These are phyloP conservation scores for Hibiscus syriacus DNA, from an alignment of 345 rosid genomes.

Conservation along the genomic window DNA sequence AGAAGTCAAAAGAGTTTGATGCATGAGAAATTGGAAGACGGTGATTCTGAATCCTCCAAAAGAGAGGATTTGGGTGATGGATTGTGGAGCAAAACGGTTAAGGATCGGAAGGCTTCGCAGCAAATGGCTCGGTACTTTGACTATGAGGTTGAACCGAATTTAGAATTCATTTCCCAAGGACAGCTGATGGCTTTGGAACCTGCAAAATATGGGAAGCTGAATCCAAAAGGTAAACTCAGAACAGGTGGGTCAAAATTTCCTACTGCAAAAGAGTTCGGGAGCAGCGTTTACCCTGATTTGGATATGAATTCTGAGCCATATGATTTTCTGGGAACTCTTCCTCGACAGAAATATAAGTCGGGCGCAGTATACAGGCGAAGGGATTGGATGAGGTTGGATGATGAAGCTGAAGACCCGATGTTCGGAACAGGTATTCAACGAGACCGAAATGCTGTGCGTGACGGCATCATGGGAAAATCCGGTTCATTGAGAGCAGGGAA, in stretches of 20 bases:
- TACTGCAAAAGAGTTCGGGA: no score
- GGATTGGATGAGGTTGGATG: no score
- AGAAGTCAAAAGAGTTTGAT: no score
- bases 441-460: conserved; percentile 31
- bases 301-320: no score
- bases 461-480: conserved; percentile 30
- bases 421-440: no score
- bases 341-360: conserved; percentile 40
- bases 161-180: no score
- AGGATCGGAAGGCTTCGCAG: conserved; percentile 42
- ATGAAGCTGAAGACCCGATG: no score
- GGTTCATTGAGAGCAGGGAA: no score
- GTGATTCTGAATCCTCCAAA: conserved; percentile 53
- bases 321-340: no score
- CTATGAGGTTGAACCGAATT: conserved; percentile 32
- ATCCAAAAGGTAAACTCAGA: conserved; percentile 51
- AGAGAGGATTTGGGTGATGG: no score
- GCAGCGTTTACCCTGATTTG: conserved; percentile 28
- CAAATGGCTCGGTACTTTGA: conserved; percentile 37
- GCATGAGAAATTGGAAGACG: conserved; percentile 61
- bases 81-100: conserved; percentile 52
- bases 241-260: conserved; percentile 38
- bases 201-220: no score
- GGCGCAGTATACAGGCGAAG: conserved; percentile 37
- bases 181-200: no score